phyloP scores from a whole-genome alignment of 257 asterid species.

The Nicotiana sylvestris region DNA sequence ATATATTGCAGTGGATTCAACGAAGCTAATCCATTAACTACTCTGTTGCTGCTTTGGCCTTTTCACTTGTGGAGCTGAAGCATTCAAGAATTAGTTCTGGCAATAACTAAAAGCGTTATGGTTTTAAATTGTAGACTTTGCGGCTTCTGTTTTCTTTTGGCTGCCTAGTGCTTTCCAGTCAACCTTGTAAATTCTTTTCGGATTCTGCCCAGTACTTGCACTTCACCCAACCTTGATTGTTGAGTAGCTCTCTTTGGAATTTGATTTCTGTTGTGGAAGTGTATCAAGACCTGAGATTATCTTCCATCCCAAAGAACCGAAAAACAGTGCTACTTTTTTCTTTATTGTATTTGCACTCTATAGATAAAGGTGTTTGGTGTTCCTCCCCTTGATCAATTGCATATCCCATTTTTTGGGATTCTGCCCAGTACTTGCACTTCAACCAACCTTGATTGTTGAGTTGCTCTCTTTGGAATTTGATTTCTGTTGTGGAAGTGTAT shows the following conservation, averaged over 20 bases:
- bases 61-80: neutral
- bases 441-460: neutral
- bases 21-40: constrained; percentile 21
- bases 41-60: neutral
- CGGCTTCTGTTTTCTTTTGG: neutral
- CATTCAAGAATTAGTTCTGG: neutral
- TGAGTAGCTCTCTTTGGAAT: constrained; percentile 26
- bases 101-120: neutral
- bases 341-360: neutral
- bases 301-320: neutral
- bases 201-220: neutral
- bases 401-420: neutral
- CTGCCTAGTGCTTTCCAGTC: neutral
- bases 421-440: neutral
- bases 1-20: constrained; percentile 56
- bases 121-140: neutral
- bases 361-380: neutral
- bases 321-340: neutral
- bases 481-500: neutral
- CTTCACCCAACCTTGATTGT: neutral
- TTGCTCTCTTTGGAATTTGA: constrained; percentile 26
- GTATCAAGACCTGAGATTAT: neutral
- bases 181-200: neutral
- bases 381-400: neutral
- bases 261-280: neutral